phyloP scores from a whole-genome alignment of 495 filamentous ascomycete species.

The Aspergillus cristatus region DNA sequence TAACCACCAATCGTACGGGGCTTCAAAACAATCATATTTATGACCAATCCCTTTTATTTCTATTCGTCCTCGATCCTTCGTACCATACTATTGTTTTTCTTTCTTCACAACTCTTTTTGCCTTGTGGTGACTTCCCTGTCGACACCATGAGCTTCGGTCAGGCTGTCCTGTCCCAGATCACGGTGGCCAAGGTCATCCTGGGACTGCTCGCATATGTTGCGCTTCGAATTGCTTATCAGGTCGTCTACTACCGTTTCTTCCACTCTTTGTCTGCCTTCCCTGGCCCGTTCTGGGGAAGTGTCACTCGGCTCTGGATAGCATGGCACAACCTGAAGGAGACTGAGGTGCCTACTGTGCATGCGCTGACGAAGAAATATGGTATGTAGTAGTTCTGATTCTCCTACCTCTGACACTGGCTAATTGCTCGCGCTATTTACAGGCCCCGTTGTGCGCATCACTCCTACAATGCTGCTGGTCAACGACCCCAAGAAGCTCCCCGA shows the following conservation, averaged over 20 bases:
- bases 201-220: conserved; percentile 19
- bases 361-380: conserved; percentile 43
- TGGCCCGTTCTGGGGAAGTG: conserved; percentile 44
- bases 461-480: conserved; percentile 35
- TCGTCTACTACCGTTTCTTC: conserved; percentile 44
- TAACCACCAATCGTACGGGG: too few species aligned
- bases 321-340: conserved; percentile 37
- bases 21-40: too few species aligned
- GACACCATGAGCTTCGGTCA: conserved; percentile 23
- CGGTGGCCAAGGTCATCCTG: conserved; percentile 19
- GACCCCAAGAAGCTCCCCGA: conserved; percentile 39
- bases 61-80: too few species aligned
- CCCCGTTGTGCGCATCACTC: conserved; percentile 36
- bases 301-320: conserved; percentile 43
- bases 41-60: too few species aligned
- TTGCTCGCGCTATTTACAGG: too few species aligned
- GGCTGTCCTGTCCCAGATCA: conserved; percentile 21
- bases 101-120: not conserved
- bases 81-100: too few species aligned
- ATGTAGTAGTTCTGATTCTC: conserved; percentile 2
- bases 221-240: conserved; percentile 21
- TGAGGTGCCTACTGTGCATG: conserved; percentile 27
- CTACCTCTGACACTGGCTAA: not conserved
- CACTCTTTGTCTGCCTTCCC: conserved; percentile 42
- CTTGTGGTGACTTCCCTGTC: not conserved